Evolutionary conservation across 805 yeast genomes (phyloP).

Genomic region (Blastobotrys americana): DNA sequence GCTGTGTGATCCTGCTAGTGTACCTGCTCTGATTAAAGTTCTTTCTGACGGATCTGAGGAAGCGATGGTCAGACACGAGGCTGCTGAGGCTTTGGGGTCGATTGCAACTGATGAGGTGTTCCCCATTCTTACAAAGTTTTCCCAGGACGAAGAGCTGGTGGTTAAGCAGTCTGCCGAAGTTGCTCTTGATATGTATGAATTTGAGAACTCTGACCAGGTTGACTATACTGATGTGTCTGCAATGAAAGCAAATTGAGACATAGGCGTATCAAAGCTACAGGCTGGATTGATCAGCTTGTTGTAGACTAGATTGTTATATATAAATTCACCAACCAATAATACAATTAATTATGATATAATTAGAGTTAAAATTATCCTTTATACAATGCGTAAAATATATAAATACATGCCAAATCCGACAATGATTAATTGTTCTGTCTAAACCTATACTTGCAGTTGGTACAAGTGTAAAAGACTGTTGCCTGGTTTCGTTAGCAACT

Average conservation of each 20-base stretch:
- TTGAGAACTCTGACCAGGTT: slow-evolving; percentile 75
- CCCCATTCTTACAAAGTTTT: slow-evolving; percentile 73
- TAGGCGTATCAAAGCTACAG: neutral
- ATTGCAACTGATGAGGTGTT: slow-evolving; percentile 94
- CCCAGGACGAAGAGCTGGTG: slow-evolving; percentile 76
- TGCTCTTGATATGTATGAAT: slow-evolving; percentile 97
- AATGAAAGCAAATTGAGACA: slow-evolving; percentile 1
- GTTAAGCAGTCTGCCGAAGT: slow-evolving; percentile 96
- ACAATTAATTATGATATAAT: neutral
- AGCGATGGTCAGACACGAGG: slow-evolving; percentile 99
- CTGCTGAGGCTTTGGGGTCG: slow-evolving; percentile 96
- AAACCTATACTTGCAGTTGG: slow-evolving; percentile 84
- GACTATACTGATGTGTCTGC: slow-evolving; percentile 56
- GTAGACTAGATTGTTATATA: too few species aligned
- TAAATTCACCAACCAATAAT: neutral
- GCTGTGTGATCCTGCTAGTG: slow-evolving; percentile 85
- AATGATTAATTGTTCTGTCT: slow-evolving; percentile 78
- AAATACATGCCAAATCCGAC: slow-evolving; percentile 1
- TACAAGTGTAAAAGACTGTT: slow-evolving; percentile 95
- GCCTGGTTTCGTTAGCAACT: slow-evolving; percentile 30
- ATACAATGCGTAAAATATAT: neutral
- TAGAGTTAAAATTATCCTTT: neutral
- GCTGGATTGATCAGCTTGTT: neutral
- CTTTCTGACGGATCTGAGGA: slow-evolving; percentile 74
- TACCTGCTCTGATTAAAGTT: slow-evolving; percentile 78